A percentile compares a stretch with the other conserved stretches of the same genome.
These are phyloP conservation scores for Madurella mycetomatis DNA, from an alignment of 2,329 filamentous ascomycete species.

Conservation along the genomic window DNA sequence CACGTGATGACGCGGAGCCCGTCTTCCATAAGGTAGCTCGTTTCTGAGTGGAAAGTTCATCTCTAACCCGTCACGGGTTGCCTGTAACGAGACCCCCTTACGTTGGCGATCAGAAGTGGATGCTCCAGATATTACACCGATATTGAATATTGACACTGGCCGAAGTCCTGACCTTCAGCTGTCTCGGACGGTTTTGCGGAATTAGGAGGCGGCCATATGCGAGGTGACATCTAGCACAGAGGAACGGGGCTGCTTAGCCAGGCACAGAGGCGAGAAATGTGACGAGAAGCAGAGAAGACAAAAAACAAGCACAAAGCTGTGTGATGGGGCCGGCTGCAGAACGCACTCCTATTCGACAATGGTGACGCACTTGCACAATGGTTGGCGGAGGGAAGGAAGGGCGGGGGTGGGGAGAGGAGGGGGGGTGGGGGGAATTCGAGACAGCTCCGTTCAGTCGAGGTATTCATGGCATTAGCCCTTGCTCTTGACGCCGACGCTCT, in stretches of 20 bases:
- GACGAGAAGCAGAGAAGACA: not conserved
- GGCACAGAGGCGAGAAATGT: not conserved
- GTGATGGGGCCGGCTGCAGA: conserved; percentile 1
- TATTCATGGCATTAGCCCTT: too few relatives aligned
- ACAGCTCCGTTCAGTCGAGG: too few relatives aligned
- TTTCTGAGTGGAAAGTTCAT: not conserved
- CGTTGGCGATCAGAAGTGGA: conserved; percentile 2
- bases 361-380: conserved; percentile 7
- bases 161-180: not conserved
- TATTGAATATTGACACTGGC: conserved; percentile 6
- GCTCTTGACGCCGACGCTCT: too few relatives aligned
- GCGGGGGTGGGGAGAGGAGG: not conserved
- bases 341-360: not conserved
- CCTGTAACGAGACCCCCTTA: not conserved
- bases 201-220: not conserved
- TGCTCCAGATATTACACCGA: conserved; percentile 2
- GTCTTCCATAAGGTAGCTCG: conserved; percentile 1
- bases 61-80: not conserved
- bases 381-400: not conserved
- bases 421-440: too few relatives aligned
- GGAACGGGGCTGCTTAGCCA: not conserved
- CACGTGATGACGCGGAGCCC: conserved; percentile 7
- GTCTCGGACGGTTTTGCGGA: not conserved
- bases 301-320: not conserved
- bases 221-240: not conserved